Base-by-base conservation (phyloP, 1,139 yeast species). In the Blastobotrys raffinosifermentans region DNA sequence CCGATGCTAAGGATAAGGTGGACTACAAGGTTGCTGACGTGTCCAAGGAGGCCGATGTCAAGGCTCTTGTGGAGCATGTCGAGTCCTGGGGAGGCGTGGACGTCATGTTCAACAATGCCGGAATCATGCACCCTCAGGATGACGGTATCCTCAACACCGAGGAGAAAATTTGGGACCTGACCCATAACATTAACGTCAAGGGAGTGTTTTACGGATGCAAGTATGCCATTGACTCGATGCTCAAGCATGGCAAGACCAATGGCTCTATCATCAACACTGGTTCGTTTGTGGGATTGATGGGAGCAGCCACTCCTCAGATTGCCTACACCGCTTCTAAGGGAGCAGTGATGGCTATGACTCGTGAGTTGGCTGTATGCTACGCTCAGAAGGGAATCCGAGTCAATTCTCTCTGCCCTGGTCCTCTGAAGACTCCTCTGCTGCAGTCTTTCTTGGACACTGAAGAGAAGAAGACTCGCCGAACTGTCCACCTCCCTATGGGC, bases 41-140 rank as follows among this genome's bases (percentile, higher is more conserved):
- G 29, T 50, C 66, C 41, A 59, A 58, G 44, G 66, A 61, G 37
- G 51, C 45, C 21, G 52, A 60, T 26, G 64, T 61, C 44, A 52
- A 52, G 46, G 60, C 58, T 3, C 52, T 60, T n/a, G 64, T 61
- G 3, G 63, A 50, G 27, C 47, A 45, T 18, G 60, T 51, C 25
- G 64, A 60, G 39, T 21, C 53, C 54, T 75, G 73, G 51, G 74
- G 75, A 46, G 71, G 80, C 36, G 78, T 83, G 21, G 75, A 77
- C 50, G 65, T 80, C 46, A 70, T 80, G 63, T 72, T 81, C 54
- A 78, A 80, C 66, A 70, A 82, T 39, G 89, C 89, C 19, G 89
- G 91, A 18, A 80, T 80, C 66, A 77, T 81, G 69, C 85, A 80
- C 58, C 77, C 79, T 54, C 73, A 69, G 63, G 80, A 83, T 22